Conservation (phyloP, 1,139 yeast species). For the Pichia sp. region DNA sequence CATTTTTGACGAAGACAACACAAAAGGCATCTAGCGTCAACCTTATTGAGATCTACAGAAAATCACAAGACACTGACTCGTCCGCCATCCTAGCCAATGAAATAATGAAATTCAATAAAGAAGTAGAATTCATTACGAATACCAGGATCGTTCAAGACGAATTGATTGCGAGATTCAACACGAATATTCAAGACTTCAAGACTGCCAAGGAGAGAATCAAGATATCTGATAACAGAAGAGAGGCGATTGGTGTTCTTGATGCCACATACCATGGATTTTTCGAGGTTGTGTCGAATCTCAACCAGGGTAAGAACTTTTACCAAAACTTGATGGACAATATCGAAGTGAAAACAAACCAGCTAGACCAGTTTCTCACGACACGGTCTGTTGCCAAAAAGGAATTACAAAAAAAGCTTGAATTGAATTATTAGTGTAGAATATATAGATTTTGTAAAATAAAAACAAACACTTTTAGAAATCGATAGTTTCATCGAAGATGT, state of each 20-base stretch:
- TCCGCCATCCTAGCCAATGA: constrained; percentile 33
- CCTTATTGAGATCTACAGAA: constrained; percentile 46
- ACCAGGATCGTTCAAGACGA: constrained; percentile 41
- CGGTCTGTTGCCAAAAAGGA: constrained; percentile 36
- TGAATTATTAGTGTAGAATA: not conserved
- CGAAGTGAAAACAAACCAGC: constrained; percentile 46
- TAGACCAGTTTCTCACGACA: constrained; percentile 53
- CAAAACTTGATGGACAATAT: constrained; percentile 52
- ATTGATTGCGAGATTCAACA: constrained; percentile 45
- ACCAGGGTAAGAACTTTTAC: constrained; percentile 73
- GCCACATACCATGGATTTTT: constrained; percentile 50
- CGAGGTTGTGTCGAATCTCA: constrained; percentile 58
- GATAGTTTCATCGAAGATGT: constrained; percentile 7
- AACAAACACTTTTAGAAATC: not conserved
- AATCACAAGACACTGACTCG: constrained; percentile 32
- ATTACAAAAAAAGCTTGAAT: not conserved
- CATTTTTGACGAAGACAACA: constrained; percentile 36
- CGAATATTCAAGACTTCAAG: constrained; percentile 40
- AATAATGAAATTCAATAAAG: constrained; percentile 38
- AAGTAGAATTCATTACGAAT: constrained; percentile 38
- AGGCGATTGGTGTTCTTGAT: constrained; percentile 54
- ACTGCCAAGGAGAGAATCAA: constrained; percentile 33
- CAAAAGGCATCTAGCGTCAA: constrained; percentile 47
- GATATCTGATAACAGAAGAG: constrained; percentile 39
- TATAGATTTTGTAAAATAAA: not conserved